A percentile compares a stretch with the other conserved stretches of the same genome.
Evolutionary conservation across 140 eudicot genomes (phyloP).

Genomic region (Erigeron philadelphicus): DNA sequence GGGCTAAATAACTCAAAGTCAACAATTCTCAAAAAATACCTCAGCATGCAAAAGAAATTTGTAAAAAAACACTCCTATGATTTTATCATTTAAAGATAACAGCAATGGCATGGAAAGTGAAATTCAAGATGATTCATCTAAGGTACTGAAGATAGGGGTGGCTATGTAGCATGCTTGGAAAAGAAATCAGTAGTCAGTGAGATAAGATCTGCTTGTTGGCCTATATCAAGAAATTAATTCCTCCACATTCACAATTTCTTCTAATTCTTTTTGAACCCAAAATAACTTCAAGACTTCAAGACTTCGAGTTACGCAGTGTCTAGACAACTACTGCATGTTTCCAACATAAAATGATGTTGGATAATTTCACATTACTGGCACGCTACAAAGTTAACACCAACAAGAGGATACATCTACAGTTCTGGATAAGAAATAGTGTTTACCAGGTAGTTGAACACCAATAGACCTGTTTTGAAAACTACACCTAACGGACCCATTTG

Average conservation of each 20-base stretch:
- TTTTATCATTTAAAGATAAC: not conserved
- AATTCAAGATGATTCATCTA: not conserved
- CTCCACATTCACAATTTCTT: not conserved
- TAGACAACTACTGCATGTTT: no score
- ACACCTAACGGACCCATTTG: no score
- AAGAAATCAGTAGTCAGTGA: not conserved
- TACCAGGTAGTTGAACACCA: no score
- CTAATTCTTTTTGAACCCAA: no score
- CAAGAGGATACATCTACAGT: no score
- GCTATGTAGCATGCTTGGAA: not conserved
- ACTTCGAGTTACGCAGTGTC: no score
- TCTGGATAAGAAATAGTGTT: no score
- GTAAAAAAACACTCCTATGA: not conserved
- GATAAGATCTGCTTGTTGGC: not conserved
- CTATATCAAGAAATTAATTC: not conserved
- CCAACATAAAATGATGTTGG: no score
- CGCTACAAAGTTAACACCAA: no score
- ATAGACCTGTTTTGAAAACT: no score
- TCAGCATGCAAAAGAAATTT: not conserved
- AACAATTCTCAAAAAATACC: not conserved
- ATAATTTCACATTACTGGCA: no score
- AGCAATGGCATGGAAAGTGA: not conserved
- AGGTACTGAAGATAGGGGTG: not conserved
- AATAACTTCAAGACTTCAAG: no score
- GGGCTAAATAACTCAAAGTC: not conserved